These are phyloP conservation scores for Paecilomyces sp. DNA, from an alignment of 2,329 filamentous ascomycete species.

Conservation along the genomic window DNA sequence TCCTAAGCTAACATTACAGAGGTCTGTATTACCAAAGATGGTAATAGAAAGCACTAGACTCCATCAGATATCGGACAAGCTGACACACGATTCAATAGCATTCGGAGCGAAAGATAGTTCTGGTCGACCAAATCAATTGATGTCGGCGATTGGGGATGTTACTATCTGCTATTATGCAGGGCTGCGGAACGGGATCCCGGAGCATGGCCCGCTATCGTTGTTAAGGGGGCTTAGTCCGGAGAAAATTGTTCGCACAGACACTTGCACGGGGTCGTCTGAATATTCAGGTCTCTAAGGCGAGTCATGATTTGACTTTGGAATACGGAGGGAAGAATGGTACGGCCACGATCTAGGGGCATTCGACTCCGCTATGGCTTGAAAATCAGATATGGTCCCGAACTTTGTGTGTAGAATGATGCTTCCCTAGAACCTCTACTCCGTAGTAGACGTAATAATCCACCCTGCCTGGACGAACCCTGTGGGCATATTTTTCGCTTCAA, in stretches of 20 bases:
- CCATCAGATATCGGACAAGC: not conserved
- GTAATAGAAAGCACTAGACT: not conserved
- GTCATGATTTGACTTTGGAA: not conserved
- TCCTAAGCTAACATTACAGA: not conserved
- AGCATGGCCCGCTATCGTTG: not conserved
- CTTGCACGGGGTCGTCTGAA: not conserved
- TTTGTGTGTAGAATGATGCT: not conserved
- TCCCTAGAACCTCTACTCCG: not conserved
- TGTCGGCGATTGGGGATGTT: not conserved
- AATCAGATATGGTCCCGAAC: not conserved
- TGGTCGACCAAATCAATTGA: not conserved
- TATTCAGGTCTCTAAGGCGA: not conserved
- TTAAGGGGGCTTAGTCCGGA: not conserved
- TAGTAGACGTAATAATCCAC: not conserved
- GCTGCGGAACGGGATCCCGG: not conserved
- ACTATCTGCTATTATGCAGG: not conserved
- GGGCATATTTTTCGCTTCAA: not conserved
- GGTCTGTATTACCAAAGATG: not conserved
- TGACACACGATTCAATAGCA: not conserved
- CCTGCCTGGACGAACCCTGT: not conserved
- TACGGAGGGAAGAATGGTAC: not conserved
- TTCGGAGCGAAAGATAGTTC: not conserved
- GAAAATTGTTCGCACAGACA: not conserved
- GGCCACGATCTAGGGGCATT: not conserved
- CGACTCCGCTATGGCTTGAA: not conserved